Conservation (phyloP, 192 early-diverging fungal species). For the Coemansia sp. region DNA sequence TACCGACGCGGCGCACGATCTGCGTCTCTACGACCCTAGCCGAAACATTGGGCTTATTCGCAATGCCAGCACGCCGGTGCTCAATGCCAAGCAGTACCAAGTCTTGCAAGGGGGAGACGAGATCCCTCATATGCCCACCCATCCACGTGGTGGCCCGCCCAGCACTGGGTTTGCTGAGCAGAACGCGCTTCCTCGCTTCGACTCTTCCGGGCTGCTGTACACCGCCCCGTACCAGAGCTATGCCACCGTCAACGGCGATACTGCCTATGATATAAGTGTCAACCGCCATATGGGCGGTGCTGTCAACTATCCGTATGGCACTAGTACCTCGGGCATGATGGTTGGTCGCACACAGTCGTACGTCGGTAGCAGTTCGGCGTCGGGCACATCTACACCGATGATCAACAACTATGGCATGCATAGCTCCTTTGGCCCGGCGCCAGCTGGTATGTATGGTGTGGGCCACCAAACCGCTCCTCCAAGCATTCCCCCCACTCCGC, state of each 20-base stretch:
- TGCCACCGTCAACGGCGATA: conserved; percentile 2
- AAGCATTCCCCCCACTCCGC: conserved; percentile 17
- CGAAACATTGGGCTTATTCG: conserved; percentile 39
- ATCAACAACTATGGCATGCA: conserved; percentile 28
- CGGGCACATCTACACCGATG: conserved; percentile 21
- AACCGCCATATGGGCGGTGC: conserved; percentile 13
- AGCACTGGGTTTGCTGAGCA: conserved; percentile 9
- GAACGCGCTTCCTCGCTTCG: conserved; percentile 7
- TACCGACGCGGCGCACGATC: conserved; percentile 14
- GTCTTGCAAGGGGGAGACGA: conserved; percentile 28
- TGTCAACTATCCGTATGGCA: conserved; percentile 22
- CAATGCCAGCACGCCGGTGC: conserved; percentile 47
- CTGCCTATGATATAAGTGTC: conserved; percentile 16
- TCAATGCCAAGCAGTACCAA: conserved; percentile 51
- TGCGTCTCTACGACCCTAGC: conserved; percentile 28
- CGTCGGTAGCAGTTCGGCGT: conserved; percentile 4
- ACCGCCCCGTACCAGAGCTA: conserved; percentile 25
- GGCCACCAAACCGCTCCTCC: conserved; percentile 18
- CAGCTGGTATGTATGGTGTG: conserved; percentile 20
- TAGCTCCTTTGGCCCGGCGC: conserved; percentile 17
- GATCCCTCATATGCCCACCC: conserved; percentile 4
- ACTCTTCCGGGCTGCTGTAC: conserved; percentile 15
- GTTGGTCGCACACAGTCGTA: conserved; percentile 29
- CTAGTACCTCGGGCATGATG: conserved; percentile 12
- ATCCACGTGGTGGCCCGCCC: conserved; percentile 8